These are phyloP conservation scores for Chaetomium cochliodes DNA, from an alignment of 495 filamentous ascomycete genomes.

Conservation along the genomic window DNA sequence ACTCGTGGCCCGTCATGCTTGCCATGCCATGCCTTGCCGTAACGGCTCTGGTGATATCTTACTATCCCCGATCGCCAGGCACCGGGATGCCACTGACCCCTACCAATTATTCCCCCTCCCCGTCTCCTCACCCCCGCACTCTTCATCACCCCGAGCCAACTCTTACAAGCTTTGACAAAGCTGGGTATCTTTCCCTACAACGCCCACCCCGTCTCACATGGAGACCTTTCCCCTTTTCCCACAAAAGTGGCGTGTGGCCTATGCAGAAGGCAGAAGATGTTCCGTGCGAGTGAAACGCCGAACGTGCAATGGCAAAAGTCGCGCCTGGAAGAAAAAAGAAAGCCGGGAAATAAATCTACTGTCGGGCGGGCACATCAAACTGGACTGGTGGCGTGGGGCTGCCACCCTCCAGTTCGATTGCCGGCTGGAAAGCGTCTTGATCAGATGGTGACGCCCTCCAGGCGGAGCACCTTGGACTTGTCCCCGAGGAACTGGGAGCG, in stretches of 20 bases:
- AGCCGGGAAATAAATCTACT: constrained; percentile 24
- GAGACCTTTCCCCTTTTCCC: background rate
- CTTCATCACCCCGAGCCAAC: background rate
- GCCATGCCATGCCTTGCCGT: background rate
- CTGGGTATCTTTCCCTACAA: constrained; percentile 28
- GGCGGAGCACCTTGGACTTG: constrained; percentile 49
- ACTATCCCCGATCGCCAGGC: background rate
- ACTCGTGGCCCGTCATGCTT: background rate
- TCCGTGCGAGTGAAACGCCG: constrained; percentile 18
- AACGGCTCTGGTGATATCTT: background rate
- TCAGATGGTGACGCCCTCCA: constrained; percentile 42
- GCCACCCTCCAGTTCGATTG: background rate
- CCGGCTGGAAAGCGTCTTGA: background rate
- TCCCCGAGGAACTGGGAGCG: constrained; percentile 59
- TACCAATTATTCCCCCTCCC: background rate
- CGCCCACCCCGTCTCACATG: constrained; percentile 13
- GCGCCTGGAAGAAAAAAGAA: constrained; percentile 13
- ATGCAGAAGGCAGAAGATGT: constrained; percentile 1
- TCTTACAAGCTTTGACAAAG: constrained; percentile 22
- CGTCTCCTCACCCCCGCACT: background rate
- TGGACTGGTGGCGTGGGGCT: background rate
- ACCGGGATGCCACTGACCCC: background rate
- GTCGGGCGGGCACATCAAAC: constrained; percentile 14
- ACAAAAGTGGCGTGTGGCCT: background rate
- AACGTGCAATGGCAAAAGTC: constrained; percentile 18